Evolutionary conservation across 768 basidiomycete genomes (phyloP), one percentile per base, ranked within the genome.

Genomic region (Naganishia vaughanmartiniae): DNA sequence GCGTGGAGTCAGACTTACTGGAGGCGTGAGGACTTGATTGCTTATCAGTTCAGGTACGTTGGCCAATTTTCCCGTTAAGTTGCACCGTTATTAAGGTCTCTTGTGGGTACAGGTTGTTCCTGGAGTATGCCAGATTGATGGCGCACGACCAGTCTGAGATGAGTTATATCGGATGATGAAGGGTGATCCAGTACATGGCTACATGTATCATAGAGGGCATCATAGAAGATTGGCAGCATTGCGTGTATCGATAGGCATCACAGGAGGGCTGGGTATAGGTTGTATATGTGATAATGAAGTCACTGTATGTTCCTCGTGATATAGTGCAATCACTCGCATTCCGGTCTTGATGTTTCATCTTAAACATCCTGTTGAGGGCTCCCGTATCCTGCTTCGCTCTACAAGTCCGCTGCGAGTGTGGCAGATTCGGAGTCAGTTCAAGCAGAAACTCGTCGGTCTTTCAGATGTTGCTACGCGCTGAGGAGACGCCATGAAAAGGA

Each of bases 1-100:
- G 66, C 75, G 28, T 83, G 83, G 83, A 80, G 80, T 42, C 68
- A 76, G 63, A 73, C 76, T 11, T 78, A 74, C 56, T 82, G 82
- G 81, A 67, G 81, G 26, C 74, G 75, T 46, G 80, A 76, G 56
- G 80, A 81, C 71, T 79, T 83, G 80, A 74, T 81, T 45, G 75
- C 77, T 28, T 80, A 80, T 73, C 76, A 77, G 51, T 80, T 74
- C 57, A 78, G 77, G 73, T 73, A 30, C 54, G 74, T 74, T 28
- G 2, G 28, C 15, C n/a, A 33, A 36, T 67, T 19, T 19, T 36
- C 3, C 19, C 7, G 46, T 48, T 12, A 4, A 19, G 30, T 24
- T n/a, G 15, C 17, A 33, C 11, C 26, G 21, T 10, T 7, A 14
- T 39, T 54, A 19, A 14, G n/a, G 21, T 66, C n/a, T 6, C 24